These are phyloP conservation scores for Solanum hybrid DNA, from an alignment of 305 asterid species.

Conservation along the genomic window DNA sequence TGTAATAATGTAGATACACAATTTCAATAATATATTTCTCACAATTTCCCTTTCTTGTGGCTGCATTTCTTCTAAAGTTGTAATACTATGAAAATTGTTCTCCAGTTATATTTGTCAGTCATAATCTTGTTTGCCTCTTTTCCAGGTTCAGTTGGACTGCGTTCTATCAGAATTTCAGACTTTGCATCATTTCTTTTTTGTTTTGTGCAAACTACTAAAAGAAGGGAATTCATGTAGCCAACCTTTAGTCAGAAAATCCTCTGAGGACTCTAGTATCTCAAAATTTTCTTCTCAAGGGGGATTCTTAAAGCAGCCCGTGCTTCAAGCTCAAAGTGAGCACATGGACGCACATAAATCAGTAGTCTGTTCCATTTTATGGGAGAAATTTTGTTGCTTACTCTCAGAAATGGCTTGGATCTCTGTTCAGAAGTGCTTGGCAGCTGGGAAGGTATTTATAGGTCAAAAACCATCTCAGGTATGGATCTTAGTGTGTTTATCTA, in stretches of 20 bases:
- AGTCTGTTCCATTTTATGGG: slow-evolving; percentile 50
- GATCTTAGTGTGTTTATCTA: slow-evolving; percentile 6
- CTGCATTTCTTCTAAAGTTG: not conserved
- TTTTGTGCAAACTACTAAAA: slow-evolving; percentile 78
- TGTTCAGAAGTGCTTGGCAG: slow-evolving; percentile 63
- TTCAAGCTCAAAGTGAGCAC: slow-evolving; percentile 32
- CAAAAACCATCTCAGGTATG: slow-evolving; percentile 73
- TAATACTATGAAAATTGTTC: slow-evolving; percentile 11
- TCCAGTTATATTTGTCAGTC: not conserved
- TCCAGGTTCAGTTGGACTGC: slow-evolving; percentile 81
- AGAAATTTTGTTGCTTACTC: slow-evolving; percentile 54
- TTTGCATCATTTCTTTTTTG: slow-evolving; percentile 88
- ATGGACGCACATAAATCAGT: slow-evolving; percentile 23
- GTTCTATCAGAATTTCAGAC: slow-evolving; percentile 64
- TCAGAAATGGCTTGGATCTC: slow-evolving; percentile 82
- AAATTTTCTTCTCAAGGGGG: slow-evolving; percentile 75
- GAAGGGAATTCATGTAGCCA: slow-evolving; percentile 55
- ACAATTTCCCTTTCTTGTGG: not conserved
- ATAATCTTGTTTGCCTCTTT: not conserved
- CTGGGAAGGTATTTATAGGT: slow-evolving; percentile 75
- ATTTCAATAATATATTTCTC: not conserved
- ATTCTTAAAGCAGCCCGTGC: slow-evolving; percentile 63
- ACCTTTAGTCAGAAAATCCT: slow-evolving; percentile 21
- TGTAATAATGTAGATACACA: not conserved
- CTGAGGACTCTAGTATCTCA: slow-evolving; percentile 30